phyloP scores from a whole-genome alignment of 208 protist species.

The Acanthamoeba castellanii region DNA sequence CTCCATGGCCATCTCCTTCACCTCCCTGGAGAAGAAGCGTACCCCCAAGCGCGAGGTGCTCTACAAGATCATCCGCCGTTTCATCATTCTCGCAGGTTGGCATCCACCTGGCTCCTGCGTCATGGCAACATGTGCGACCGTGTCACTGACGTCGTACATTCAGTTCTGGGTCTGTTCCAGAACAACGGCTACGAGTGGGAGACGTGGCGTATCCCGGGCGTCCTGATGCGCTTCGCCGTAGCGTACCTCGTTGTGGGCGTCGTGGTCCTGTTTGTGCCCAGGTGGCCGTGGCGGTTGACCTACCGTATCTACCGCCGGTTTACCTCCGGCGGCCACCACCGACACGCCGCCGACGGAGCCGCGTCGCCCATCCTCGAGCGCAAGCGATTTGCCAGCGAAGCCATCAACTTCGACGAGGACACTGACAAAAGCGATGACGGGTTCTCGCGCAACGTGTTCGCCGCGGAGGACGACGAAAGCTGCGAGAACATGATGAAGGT shows the following conservation, averaged over 20 bases:
- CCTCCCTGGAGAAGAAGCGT: slow-evolving; percentile 57
- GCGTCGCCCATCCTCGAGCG: background rate
- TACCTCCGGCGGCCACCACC: background rate
- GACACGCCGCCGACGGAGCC: background rate
- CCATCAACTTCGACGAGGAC: background rate
- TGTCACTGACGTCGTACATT: background rate
- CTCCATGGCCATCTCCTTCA: slow-evolving; percentile 81
- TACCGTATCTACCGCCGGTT: background rate
- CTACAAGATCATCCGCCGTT: slow-evolving; percentile 50
- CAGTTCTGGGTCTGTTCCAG: slow-evolving; percentile 76
- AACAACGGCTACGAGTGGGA: slow-evolving; percentile 79
- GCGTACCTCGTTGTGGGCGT: slow-evolving; percentile 74
- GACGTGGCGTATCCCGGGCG: slow-evolving; percentile 81
- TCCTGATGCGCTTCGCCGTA: slow-evolving; percentile 80
- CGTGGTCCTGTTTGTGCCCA: slow-evolving; percentile 75
- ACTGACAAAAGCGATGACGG: background rate
- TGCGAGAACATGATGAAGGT: slow-evolving; percentile 10
- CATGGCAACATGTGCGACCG: no score
- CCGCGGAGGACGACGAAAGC: background rate
- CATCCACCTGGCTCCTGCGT: background rate
- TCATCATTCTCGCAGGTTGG: slow-evolving; percentile 38
- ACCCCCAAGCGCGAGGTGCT: slow-evolving; percentile 5
- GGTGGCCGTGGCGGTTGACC: background rate
- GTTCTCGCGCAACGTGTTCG: background rate
- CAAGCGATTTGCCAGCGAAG: background rate